phyloP scores from a whole-genome alignment of 202 grass and related monocot species.

The Zizania palustris region DNA sequence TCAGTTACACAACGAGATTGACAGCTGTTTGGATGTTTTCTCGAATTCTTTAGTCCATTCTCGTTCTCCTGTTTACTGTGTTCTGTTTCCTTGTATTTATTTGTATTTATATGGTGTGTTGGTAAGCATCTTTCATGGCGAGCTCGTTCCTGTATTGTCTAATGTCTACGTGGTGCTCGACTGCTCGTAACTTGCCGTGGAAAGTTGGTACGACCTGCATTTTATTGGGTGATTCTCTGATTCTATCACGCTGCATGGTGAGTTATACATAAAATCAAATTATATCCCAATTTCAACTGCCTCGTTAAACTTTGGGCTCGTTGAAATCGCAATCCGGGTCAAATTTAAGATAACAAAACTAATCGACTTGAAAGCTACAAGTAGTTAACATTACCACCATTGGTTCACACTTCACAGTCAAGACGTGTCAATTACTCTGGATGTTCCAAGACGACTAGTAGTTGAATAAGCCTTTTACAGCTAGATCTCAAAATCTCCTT shows the following conservation, averaged over 20 bases:
- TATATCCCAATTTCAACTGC: no score
- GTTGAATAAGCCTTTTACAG: neutral
- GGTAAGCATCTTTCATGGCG: neutral
- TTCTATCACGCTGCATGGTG: neutral
- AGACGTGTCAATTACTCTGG: neutral
- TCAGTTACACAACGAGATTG: slow-evolving; percentile 29
- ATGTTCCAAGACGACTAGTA: neutral
- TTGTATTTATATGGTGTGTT: slow-evolving; percentile 7
- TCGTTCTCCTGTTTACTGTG: neutral
- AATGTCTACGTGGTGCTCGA: no score
- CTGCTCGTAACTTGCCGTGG: neutral
- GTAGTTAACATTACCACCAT: slow-evolving; percentile 16
- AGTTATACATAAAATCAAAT: neutral
- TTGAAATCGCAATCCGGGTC: no score
- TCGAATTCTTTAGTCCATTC: neutral
- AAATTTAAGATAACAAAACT: neutral
- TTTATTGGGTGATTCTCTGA: neutral
- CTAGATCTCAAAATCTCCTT: slow-evolving; percentile 20
- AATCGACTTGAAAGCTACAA: slow-evolving; percentile 1
- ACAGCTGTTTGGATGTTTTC: slow-evolving; percentile 32
- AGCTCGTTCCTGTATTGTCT: no score
- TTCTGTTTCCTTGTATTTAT: neutral
- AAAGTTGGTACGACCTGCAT: neutral
- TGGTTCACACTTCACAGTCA: neutral
- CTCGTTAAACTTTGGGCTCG: no score